Evolutionary conservation across 129 eudicot species (phyloP), one percentile per base, ranked within the genome.

Genomic region (Solidago caesia): DNA sequence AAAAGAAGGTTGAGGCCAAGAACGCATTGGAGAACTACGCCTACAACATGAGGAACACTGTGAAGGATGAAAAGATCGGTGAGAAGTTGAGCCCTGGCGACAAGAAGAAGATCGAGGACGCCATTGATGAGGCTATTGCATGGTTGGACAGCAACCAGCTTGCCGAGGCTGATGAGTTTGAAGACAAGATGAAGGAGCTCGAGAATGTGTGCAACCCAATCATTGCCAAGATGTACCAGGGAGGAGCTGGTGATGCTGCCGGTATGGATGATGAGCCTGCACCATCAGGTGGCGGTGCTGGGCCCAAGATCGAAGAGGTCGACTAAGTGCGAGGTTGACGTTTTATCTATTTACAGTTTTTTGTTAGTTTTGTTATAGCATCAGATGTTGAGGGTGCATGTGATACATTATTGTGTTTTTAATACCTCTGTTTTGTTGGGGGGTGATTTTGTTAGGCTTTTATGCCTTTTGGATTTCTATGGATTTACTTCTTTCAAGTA

Each of bases 231-330:
- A 86, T 86, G 87, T 86, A 82, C 76, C 82, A 83, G 21, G 80
- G 87, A 64, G 87, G 79, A 29, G 86, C 84, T 1, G 91, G 89
- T 61, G 73, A 53, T 27, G 26, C 25, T 58, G 82, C 87, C 8
- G 81, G 67, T 64, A 84, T 88, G 95, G 96, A 91, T 71, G 96
- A 91, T 14, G 95, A 84, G 4, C 70, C 61, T 10, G 88, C 13
- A 21, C 81, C 89, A 12, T 77, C 88, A 16, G 79, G 82, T 21
- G 80, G 80, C 7, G 89, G 95, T 13, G 88, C 92, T 44, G 97
- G 97, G 13, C 92, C 97, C 44, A 86, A 91, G 86, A 91, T 88
- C 12, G 96, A 88, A 72, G 96, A 88, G 82, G 97, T 91, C 21
- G 96, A 89, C 80, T 88, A 83, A 85, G 72, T 21, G 0, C 11